Evolutionary conservation across 495 filamentous ascomycete genomes (phyloP), one percentile per base, ranked within the genome.

Genomic region (Penicillium maclennaniae): DNA sequence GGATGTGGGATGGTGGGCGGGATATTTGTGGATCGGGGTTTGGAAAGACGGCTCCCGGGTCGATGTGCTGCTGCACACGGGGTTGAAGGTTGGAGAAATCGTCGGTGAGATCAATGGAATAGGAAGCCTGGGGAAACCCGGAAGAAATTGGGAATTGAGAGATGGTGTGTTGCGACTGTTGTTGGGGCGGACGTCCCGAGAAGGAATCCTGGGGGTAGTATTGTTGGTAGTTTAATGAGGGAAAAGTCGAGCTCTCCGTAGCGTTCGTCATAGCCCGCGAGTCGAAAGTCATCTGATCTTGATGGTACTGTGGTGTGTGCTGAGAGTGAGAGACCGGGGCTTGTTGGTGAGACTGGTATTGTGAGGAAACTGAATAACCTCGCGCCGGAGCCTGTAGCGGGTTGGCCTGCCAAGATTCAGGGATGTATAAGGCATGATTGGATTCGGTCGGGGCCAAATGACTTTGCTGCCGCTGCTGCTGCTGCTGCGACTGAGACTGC

Each of bases 341-440:
- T 19, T 68, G 68, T 16, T 58, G 51, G 1, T 49, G 59, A 10
- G 51, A n/a, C 19, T 65, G 66, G 57, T 67, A 73, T 27, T 69
- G 73, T 17, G 63, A 23, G 2, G 62, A 55, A 14, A 64, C 48
- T 20, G 49, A 59, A 48, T 65, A 70, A 6, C 51, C 51, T 47
- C 65, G 68, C 19, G 60, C 60, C 1, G 65, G 61, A 4, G 57
- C 63, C 25, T 69, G 69, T 25, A 71, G 46, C 19, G 72, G 58
- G 16, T 65, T 72, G 17, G 66, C 49, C 20, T 69, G 67, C 74
- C 74, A 76, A 40, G 67, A 50, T 28, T 70, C 68, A 14, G 69
- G 65, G 7, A 70, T 62, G 7, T 72, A 75, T 2, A 74, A 56
- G 31, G 63, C 72, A 60, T 72, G 67, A 20, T 55, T 58, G 39